These are phyloP conservation scores for Stagonosporopsis rhizophila DNA, from an alignment of 2,329 filamentous ascomycete genomes.

Conservation along the genomic window DNA sequence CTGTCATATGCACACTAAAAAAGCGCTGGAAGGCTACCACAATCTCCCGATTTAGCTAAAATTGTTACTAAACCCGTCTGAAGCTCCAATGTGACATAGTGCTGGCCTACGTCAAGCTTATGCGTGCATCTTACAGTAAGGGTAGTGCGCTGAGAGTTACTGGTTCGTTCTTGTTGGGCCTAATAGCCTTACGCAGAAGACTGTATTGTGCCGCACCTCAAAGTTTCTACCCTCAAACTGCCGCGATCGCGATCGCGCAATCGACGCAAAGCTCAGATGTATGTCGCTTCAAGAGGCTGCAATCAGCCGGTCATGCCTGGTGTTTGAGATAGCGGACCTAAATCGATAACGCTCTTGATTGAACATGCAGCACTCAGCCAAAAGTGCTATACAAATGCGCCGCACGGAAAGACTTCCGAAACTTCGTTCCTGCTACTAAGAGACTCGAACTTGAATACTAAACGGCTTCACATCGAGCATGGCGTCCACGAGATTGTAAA, in stretches of 20 bases:
- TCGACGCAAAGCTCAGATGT: background rate
- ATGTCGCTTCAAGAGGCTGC: background rate
- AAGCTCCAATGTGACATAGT: background rate
- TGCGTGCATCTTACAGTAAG: background rate
- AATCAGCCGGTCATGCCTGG: background rate
- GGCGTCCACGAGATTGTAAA: too few species aligned
- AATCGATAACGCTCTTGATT: conserved; percentile 1
- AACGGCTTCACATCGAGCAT: too few species aligned
- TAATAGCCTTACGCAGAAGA: too few species aligned
- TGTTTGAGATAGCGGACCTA: background rate
- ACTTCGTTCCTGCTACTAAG: too few species aligned
- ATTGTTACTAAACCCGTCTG: background rate
- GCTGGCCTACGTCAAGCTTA: background rate
- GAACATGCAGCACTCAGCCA: too few species aligned
- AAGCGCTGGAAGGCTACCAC: too few species aligned
- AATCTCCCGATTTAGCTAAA: too few species aligned
- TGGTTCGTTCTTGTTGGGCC: too few species aligned
- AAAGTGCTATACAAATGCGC: too few species aligned
- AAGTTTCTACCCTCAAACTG: background rate
- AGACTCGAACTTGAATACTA: too few species aligned
- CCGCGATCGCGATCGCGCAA: background rate
- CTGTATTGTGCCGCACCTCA: background rate
- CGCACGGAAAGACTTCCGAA: too few species aligned
- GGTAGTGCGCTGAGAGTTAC: too few species aligned
- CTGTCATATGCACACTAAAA: background rate